phyloP scores from a whole-genome alignment of 208 protist genomes.

The Crithidia thermophila region DNA sequence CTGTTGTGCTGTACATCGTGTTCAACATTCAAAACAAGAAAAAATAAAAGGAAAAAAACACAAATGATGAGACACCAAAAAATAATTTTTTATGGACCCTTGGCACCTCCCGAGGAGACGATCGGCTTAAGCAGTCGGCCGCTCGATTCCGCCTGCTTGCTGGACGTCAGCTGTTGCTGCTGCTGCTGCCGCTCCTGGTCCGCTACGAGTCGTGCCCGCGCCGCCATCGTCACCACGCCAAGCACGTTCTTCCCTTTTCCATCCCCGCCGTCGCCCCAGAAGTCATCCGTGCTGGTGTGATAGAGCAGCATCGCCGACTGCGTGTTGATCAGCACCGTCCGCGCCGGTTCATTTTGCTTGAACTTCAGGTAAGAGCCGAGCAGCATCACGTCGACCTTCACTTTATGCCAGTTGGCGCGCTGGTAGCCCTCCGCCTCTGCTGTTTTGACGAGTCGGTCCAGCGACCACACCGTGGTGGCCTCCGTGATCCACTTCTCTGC shows the following conservation, averaged over 20 bases:
- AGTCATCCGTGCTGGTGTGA: slow-evolving; percentile 79
- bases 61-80: not conserved
- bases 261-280: slow-evolving; percentile 87
- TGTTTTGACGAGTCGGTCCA: slow-evolving; percentile 72
- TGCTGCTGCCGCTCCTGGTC: slow-evolving; percentile 40
- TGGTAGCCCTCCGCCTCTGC: slow-evolving; percentile 67
- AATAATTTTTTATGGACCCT: no score
- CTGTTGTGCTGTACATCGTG: no score
- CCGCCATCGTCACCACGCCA: slow-evolving; percentile 81
- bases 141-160: not conserved
- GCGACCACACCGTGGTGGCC: slow-evolving; percentile 74
- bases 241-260: slow-evolving; percentile 85
- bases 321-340: slow-evolving; percentile 63
- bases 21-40: not conserved
- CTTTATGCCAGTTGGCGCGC: slow-evolving; percentile 77
- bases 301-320: slow-evolving; percentile 70
- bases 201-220: slow-evolving; percentile 47
- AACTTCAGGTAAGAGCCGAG: slow-evolving; percentile 91
- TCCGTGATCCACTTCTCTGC: slow-evolving; percentile 51
- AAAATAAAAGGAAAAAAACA: not conserved
- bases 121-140: not conserved
- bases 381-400: slow-evolving; percentile 88
- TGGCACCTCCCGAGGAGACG: no score
- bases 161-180: slow-evolving; percentile 1
- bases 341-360: slow-evolving; percentile 78